Evolutionary conservation across 257 asterid genomes (phyloP).

Genomic region (Prunella vulgaris): DNA sequence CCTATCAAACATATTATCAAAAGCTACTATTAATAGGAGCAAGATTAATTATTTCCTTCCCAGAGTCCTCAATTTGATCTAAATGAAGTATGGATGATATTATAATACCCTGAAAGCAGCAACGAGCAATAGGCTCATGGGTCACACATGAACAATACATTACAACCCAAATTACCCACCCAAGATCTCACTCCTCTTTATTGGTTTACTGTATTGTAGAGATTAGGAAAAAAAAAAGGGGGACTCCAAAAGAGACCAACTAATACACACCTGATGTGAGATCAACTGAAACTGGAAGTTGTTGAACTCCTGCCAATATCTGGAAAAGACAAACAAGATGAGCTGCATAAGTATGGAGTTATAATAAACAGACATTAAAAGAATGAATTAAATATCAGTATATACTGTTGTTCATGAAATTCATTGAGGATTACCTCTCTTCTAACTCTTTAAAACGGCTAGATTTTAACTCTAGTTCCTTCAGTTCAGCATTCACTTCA

Average conservation of each 20-base stretch:
- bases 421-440: constrained; percentile 60
- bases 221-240: background rate
- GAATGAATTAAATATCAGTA: background rate
- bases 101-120: constrained; percentile 9
- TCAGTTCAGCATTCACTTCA: constrained; percentile 76
- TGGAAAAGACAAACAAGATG: constrained; percentile 28
- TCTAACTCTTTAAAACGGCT: constrained; percentile 93
- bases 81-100: background rate
- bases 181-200: background rate
- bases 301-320: constrained; percentile 95
- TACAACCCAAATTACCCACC: constrained; percentile 10
- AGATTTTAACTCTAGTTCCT: constrained; percentile 81
- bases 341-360: background rate
- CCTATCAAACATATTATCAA: constrained; percentile 43
- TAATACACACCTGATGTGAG: constrained; percentile 74
- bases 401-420: constrained; percentile 8
- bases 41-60: background rate
- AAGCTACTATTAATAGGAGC: background rate
- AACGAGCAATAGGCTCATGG: background rate
- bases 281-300: constrained; percentile 87
- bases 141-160: background rate
- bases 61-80: constrained; percentile 9
- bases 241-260: background rate
- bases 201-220: background rate
- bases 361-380: background rate